Percentiles rank a stretch among this genome's conserved stretches.
These are phyloP conservation scores for Pseudomassariella vexata DNA, from an alignment of 2,329 filamentous ascomycete genomes.

Conservation along the genomic window DNA sequence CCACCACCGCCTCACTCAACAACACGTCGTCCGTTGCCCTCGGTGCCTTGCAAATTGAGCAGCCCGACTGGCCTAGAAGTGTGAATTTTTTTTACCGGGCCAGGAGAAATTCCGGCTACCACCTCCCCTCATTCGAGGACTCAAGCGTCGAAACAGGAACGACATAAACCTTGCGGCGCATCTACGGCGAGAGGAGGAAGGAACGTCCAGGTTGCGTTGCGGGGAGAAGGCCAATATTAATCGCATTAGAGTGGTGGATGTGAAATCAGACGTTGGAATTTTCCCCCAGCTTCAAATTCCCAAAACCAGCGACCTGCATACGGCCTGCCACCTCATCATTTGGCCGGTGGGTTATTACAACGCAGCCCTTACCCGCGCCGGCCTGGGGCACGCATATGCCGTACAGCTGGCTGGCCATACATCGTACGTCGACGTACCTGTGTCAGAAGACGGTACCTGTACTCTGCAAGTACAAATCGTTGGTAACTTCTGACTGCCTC, in stretches of 20 bases:
- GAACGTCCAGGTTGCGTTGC: constrained; percentile 2
- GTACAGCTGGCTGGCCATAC: constrained; percentile 7
- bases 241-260: constrained; percentile 3
- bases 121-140: not conserved
- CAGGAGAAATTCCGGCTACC: not conserved
- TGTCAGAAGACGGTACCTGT: constrained; percentile 24
- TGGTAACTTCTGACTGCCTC: constrained; percentile 12
- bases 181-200: not conserved
- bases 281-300: constrained; percentile 24
- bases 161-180: not conserved
- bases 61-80: not conserved
- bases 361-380: constrained; percentile 32
- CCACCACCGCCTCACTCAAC: not conserved
- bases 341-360: constrained; percentile 33
- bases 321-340: constrained; percentile 40
- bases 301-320: constrained; percentile 41
- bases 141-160: constrained; percentile 1
- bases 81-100: not conserved
- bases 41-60: not conserved
- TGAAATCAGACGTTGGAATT: constrained; percentile 5
- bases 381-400: constrained; percentile 18
- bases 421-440: constrained; percentile 26
- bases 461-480: constrained; percentile 25
- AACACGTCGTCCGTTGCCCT: constrained; percentile 1
- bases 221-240: constrained; percentile 4